A percentile compares a stretch with the other conserved stretches of the same genome.
These are phyloP conservation scores for Xylariales sp. DNA, from an alignment of 2,329 filamentous ascomycete species.

Conservation along the genomic window DNA sequence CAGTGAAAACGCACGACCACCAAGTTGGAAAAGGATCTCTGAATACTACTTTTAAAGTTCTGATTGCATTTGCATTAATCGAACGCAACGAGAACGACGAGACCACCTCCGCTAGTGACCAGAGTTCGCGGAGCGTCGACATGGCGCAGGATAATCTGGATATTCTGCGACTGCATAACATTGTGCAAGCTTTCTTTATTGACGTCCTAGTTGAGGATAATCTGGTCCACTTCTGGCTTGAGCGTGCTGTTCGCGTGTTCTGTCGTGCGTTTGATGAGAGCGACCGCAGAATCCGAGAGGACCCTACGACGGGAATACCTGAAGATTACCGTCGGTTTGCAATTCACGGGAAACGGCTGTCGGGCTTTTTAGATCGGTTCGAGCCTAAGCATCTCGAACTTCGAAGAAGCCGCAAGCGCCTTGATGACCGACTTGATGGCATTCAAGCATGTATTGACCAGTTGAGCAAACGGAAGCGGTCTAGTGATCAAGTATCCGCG, in stretches of 20 bases:
- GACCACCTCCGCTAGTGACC: constrained; percentile 34
- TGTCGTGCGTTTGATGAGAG: constrained; percentile 45
- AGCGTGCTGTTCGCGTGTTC: constrained; percentile 42
- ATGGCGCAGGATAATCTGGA: constrained; percentile 41
- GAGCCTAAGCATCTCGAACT: constrained; percentile 28
- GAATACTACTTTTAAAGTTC: constrained; percentile 43
- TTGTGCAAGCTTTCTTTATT: constrained; percentile 49
- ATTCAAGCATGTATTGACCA: constrained; percentile 38
- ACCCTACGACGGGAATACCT: constrained; percentile 36
- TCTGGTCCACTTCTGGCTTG: constrained; percentile 42
- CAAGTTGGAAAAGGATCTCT: constrained; percentile 29
- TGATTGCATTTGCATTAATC: constrained; percentile 48
- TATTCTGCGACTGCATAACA: constrained; percentile 44
- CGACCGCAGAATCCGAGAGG: constrained; percentile 34
- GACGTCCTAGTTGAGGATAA: constrained; percentile 38
- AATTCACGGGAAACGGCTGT: constrained; percentile 45
- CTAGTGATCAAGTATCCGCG: constrained; percentile 28
- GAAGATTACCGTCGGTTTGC: constrained; percentile 49
- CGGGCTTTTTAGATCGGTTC: constrained; percentile 35
- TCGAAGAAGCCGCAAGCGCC: constrained; percentile 19
- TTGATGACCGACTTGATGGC: constrained; percentile 30
- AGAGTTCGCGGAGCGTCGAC: constrained; percentile 34
- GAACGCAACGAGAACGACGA: constrained; percentile 44
- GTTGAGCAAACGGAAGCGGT: constrained; percentile 33
- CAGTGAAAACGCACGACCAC: constrained; percentile 38